phyloP scores from a whole-genome alignment of 345 rosid genomes.

The Aethionema arabicum region DNA sequence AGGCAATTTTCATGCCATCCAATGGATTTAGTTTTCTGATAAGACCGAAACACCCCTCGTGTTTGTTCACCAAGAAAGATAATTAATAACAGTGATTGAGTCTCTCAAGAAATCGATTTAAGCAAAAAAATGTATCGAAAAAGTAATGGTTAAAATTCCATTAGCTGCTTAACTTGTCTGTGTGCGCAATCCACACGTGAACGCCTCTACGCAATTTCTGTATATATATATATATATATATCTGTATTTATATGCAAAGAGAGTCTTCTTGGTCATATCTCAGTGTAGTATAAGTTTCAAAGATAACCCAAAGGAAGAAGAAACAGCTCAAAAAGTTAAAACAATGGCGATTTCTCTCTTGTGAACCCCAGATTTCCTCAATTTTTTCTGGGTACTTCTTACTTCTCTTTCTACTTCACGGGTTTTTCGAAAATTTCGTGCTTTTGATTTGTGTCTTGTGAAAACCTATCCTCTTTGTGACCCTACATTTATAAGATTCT shows the following conservation, averaged over 20 bases:
- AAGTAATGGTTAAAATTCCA: not conserved
- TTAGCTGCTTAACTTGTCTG: slow-evolving; percentile 34
- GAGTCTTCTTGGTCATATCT: slow-evolving; percentile 19
- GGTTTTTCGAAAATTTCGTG: slow-evolving; percentile 4
- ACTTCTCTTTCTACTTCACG: slow-evolving; percentile 24
- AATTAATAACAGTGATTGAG: slow-evolving; percentile 17
- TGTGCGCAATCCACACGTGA: slow-evolving; percentile 33
- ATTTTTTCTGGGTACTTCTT: slow-evolving; percentile 43
- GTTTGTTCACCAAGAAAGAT: slow-evolving; percentile 15
- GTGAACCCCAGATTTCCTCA: slow-evolving; percentile 2
- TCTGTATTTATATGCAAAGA: not conserved
- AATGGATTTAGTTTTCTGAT: not conserved
- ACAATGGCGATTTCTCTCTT: slow-evolving; percentile 22
- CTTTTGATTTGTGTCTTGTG: slow-evolving; percentile 17
- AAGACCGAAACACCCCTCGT: not conserved
- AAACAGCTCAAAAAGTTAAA: not conserved
- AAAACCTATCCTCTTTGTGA: not conserved
- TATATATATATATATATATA: slow-evolving; percentile 2
- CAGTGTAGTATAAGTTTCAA: slow-evolving; percentile 26
- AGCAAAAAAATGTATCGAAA: not conserved
- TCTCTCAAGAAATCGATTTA: slow-evolving; percentile 17
- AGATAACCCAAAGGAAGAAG: slow-evolving; percentile 16
- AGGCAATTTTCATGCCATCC: slow-evolving; percentile 34
- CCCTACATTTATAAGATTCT: slow-evolving; percentile 10
- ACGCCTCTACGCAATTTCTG: slow-evolving; percentile 21